Percentiles rank a stretch among this genome's conserved stretches.
Conservation (phyloP, 2,329 filamentous ascomycete species). For the Cladosporium sp. region DNA sequence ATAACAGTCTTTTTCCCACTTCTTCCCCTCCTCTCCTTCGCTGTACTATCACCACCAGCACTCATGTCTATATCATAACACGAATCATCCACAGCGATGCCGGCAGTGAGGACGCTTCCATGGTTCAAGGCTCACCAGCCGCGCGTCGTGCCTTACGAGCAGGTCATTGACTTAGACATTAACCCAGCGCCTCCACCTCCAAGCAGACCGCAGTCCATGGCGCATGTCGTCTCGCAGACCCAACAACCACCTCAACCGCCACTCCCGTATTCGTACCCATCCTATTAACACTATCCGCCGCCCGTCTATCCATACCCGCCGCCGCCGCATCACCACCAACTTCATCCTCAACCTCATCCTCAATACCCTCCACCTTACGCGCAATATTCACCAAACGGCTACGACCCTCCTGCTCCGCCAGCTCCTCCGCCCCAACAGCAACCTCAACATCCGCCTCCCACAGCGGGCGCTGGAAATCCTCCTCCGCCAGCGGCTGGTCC, state of each 20-base stretch:
- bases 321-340: not conserved
- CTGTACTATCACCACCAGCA: not conserved
- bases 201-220: not conserved
- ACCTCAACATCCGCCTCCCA: not conserved
- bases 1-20: not conserved
- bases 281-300: not conserved
- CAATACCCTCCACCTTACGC: not conserved
- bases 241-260: not conserved
- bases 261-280: not conserved
- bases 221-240: not conserved
- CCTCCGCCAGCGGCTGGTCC: not conserved
- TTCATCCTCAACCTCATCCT: not conserved
- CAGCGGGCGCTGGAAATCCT: not conserved
- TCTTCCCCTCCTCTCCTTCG: not conserved
- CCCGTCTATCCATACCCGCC: not conserved
- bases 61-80: not conserved
- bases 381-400: not conserved
- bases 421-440: not conserved
- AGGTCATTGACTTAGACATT: not conserved
- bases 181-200: constrained; percentile 1
- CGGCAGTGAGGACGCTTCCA: not conserved
- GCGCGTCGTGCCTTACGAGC: not conserved
- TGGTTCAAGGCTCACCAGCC: not conserved
- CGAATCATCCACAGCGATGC: not conserved
- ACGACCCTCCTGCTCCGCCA: not conserved